Base-by-base conservation (phyloP, 192 early-diverging fungal species). In the Coemansia asiatica region DNA sequence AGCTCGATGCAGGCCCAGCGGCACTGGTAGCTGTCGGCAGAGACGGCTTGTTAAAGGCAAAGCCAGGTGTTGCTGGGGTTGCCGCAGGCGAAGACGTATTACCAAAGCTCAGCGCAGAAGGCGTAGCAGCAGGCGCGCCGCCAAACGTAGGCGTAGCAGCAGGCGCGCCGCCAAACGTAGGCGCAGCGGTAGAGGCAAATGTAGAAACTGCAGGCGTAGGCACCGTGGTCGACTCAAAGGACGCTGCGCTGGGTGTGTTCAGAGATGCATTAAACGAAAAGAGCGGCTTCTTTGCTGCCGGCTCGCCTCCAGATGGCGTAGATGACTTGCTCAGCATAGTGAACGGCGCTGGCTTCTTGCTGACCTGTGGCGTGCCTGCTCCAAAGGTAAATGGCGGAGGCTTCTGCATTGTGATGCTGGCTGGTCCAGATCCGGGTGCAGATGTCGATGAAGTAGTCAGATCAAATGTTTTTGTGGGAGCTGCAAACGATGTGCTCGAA, bases 171-270 rank as follows among this genome's bases (percentile, higher is more conserved):
- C 77, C 77, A 65, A 80, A 80, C 27, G 72, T 64, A 8, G 65
- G 48, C 2, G 68, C 36, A 0, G 59, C 54, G 6, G 69, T 28
- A 6, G 64, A 56, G 21, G 66, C 59, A 53, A 81, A 81, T 27
- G 70, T 66, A 8, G 74, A 58, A 6, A 29, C 68, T 0, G 76
- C 71, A 0, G 76, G 77, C 10, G 72, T 80, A 5, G 72, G 60
- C 23, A 74, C 66, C 19, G 61, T 66, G 9, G 77, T 48, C 3
- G 72, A 38, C 49, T 74, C 69, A 23, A 80, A 79, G 4, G 71
- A 68, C n/a, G 76, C 68, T n/a, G 76, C 76, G 31, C 68, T 67
- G 22, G 76, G 76, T 28, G 76, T 79, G 61, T 73, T 73, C 53
- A 72, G 53, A 13, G 16, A 29, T 19, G 57, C 40, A 7, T 72